Conservation (phyloP, 768 basidiomycete species). For the Panaeolus papilionaceus region DNA sequence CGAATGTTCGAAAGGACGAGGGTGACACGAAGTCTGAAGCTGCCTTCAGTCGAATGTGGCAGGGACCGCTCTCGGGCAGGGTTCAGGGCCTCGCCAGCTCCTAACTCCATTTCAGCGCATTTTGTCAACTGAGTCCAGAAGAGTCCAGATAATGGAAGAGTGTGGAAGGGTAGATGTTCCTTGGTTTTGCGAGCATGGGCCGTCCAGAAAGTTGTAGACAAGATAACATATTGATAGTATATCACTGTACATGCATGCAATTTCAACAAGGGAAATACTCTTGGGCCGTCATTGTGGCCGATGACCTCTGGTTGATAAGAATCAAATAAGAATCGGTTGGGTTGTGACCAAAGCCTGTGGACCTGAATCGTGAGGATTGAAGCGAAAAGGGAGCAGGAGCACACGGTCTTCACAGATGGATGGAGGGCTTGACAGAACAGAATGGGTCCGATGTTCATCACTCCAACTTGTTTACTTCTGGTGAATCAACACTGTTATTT, state of each 20-base stretch:
- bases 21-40: neutral
- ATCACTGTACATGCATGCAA: too few relatives aligned
- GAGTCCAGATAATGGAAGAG: neutral
- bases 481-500: conserved; percentile 7
- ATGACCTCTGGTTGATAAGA: too few relatives aligned
- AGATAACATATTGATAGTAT: too few relatives aligned
- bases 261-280: too few relatives aligned
- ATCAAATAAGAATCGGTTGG: neutral
- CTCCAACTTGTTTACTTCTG: neutral
- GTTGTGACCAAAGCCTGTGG: neutral
- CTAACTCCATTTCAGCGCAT: neutral
- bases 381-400: neutral
- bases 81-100: neutral
- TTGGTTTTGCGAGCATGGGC: too few relatives aligned
- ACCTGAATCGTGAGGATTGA: neutral
- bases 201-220: too few relatives aligned
- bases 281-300: too few relatives aligned
- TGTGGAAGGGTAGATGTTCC: neutral
- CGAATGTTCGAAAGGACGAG: conserved; percentile 13
- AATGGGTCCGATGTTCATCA: too few relatives aligned
- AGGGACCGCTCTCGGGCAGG: conserved; percentile 6
- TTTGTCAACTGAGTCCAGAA: neutral
- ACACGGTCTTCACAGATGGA: too few relatives aligned
- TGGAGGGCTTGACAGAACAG: too few relatives aligned
- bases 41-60: neutral